Base-by-base conservation (phyloP, 805 yeast genomes). In the Cyberlindnera veronae region DNA sequence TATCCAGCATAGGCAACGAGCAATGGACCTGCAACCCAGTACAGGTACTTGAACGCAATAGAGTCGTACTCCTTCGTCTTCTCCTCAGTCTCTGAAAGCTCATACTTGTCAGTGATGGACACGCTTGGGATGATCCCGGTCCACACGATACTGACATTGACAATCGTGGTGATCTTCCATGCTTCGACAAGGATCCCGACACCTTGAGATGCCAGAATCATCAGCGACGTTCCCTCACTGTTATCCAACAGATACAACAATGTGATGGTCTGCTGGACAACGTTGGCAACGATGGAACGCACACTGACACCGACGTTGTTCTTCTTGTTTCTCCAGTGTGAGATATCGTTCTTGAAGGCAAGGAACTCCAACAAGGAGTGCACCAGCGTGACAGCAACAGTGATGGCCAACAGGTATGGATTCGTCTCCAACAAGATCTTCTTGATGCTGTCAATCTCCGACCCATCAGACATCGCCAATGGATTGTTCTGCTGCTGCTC, bases 341-440 rank as follows among this genome's bases (percentile, higher is more conserved):
- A 58, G 15, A 66, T 65, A 38, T 67, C 71, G 39, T 53, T 64
- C 45, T 67, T 67, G 53, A 67, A 68, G 3, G 72, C 72, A 30
- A 67, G 51, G 34, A 68, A 58, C 41, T 66, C 71, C 38, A 65
- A 56, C 17, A 68, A 18, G n/a, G 63, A 54, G 40, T 68, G 72
- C 31, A 66, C 38, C 2, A 65, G 13, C 0, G 71, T 50, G 7
- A 67, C 69, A 10, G 33, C 39, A 12, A 57, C 49, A 0, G 71
- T 67, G 18, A 63, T 42, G 2, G 40, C 61, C 17, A 66, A 47
- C 20, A 66, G 38, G 30, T 57, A 66, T 18, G 66, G 61, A 39
- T 65, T 67, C 5, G 69, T 65, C 22, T 66, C 71, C 8, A 62
- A 24, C 9, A 66, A 41, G 13, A 66, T 58, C 38, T 57, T 59